Evolutionary conservation across 805 yeast genomes (phyloP).

Genomic region (Cyberlindnera suaveolens): DNA sequence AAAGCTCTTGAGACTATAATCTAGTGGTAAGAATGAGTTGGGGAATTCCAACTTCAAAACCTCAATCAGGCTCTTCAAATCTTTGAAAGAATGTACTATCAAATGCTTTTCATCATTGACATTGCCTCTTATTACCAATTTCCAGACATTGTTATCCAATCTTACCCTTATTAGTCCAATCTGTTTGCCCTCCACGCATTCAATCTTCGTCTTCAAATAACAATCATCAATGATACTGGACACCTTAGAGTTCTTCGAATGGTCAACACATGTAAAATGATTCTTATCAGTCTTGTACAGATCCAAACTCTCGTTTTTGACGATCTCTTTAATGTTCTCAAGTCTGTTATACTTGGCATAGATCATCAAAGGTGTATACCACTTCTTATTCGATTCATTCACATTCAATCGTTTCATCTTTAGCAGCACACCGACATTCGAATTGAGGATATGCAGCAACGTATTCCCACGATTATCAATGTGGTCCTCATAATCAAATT

Average conservation of each 20-base stretch:
- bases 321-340: constrained; percentile 48
- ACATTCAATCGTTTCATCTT: constrained; percentile 36
- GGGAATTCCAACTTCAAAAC: constrained; percentile 33
- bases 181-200: constrained; percentile 18
- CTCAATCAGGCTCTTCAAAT: constrained; percentile 28
- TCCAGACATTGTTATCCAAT: constrained; percentile 26
- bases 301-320: constrained; percentile 45
- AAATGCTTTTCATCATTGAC: constrained; percentile 9
- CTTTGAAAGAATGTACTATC: constrained; percentile 24
- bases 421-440: constrained; percentile 38
- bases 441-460: constrained; percentile 62
- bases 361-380: constrained; percentile 64
- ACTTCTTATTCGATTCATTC: constrained; percentile 53
- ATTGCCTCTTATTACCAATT: constrained; percentile 22
- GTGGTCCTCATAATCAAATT: constrained; percentile 52
- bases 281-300: constrained; percentile 26
- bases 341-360: constrained; percentile 63
- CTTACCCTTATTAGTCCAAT: constrained; percentile 31
- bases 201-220: constrained; percentile 18
- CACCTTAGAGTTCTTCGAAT: constrained; percentile 32
- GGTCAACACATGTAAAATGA: constrained; percentile 38
- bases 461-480: constrained; percentile 71
- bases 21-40: constrained; percentile 27
- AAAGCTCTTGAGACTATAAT: constrained; percentile 17
- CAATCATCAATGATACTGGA: constrained; percentile 29